Base-by-base conservation (phyloP, 495 filamentous ascomycete species). In the Monascus purpureus region DNA sequence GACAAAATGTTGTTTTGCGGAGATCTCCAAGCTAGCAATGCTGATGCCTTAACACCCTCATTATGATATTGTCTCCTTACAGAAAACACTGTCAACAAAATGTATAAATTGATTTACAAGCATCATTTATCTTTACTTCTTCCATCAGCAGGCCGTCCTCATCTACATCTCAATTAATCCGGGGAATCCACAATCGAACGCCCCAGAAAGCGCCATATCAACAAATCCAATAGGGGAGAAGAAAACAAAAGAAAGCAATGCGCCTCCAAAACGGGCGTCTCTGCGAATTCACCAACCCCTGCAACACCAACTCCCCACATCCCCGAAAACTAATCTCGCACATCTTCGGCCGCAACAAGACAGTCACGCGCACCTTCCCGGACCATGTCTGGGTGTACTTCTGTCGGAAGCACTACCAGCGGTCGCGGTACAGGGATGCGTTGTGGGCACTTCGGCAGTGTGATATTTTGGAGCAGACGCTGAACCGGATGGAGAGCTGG, bases 351-450 rank as follows among this genome's bases (percentile, higher is more conserved):
- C 70, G 85, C 8, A 93, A 93, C 63, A 93, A 93, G 53, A 54
- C 59, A 1, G 72, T 68, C 25, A 92, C 85, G 0, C 68, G 74
- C 11, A 52, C 57, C 3, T 76, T 93, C 25, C 80, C 81, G 0
- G 40, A 61, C 0, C 35, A 65, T 1, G 59, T 80, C 11, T 88
- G 79, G 80, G 65, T 78, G 0, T 65, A 74, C 28, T 75, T 68
- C 43, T 93, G 86, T 45, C 69, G 85, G 1, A 90, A 87, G 45
- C 80, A 88, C 43, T 93, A 93, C 52, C 85, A 93, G 52, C 75
- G 81, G 1, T 62, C 53, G 20, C 61, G 76, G 0, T 90, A 87
- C 47, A 63, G 77, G 0, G 71, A 60, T 1, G 56, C 60, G n/a
- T 55, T 68, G 6, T 85, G 73, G 57, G 59, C 70, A 2, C 56